Percentiles rank a stretch among this genome's conserved stretches.
These are phyloP conservation scores for Colletotrichum sp. DNA, from an alignment of 2,329 filamentous ascomycete species.

Conservation along the genomic window DNA sequence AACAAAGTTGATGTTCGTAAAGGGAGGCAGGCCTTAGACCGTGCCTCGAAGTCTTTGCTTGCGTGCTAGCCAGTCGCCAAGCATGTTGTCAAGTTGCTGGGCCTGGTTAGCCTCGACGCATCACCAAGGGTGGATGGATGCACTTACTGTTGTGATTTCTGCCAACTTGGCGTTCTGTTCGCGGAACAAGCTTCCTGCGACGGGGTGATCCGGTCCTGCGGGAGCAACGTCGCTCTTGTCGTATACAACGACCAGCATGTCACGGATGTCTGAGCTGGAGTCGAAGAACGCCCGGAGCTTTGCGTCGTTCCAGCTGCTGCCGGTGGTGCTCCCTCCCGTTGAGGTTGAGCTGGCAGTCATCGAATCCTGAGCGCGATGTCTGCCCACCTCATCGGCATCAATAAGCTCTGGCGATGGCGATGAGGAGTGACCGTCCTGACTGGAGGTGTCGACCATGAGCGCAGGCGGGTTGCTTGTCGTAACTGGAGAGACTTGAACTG, in stretches of 20 bases:
- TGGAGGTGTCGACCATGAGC: conserved; percentile 73
- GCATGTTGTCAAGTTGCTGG: conserved; percentile 82
- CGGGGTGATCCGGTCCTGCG: conserved; percentile 82
- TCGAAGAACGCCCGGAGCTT: conserved; percentile 90
- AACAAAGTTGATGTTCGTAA: conserved; percentile 12
- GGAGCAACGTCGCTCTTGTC: conserved; percentile 86
- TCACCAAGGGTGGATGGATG: not conserved
- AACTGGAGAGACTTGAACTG: conserved; percentile 67
- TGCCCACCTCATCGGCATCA: conserved; percentile 45
- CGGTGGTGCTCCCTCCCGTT: conserved; percentile 44
- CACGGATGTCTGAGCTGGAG: conserved; percentile 84
- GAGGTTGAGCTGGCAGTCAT: conserved; percentile 56
- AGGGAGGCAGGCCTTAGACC: conserved; percentile 32
- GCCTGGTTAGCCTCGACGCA: conserved; percentile 23
- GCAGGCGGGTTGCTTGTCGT: conserved; percentile 62
- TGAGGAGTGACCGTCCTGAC: conserved; percentile 69
- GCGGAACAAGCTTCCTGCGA: conserved; percentile 79
- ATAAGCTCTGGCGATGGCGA: conserved; percentile 68
- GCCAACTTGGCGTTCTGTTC: conserved; percentile 86
- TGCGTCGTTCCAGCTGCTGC: conserved; percentile 82
- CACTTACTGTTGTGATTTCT: conserved; percentile 78
- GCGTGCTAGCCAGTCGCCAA: conserved; percentile 79
- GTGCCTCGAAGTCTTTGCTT: conserved; percentile 65
- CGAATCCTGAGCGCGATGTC: conserved; percentile 48
- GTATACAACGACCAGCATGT: conserved; percentile 89